These are phyloP conservation scores for Ramaria rubella DNA, from an alignment of 768 basidiomycete genomes.

Conservation along the genomic window DNA sequence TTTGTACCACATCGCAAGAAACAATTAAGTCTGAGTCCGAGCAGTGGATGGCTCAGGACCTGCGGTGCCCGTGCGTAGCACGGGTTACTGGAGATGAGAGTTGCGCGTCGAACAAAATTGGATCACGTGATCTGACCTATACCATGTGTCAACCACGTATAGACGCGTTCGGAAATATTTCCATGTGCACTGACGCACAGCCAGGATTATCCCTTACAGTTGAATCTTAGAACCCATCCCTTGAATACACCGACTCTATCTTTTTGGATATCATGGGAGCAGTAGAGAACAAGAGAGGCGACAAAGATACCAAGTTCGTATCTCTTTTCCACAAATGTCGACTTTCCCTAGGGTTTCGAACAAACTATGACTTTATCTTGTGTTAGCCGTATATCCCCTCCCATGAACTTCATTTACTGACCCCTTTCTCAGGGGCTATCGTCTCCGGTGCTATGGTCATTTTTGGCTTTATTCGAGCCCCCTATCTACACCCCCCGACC, in stretches of 20 bases:
- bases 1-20: conserved; percentile 5
- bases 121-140: not conserved
- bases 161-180: too few species aligned
- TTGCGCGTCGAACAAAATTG: not conserved
- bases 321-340: conserved; percentile 2
- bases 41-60: too few species aligned
- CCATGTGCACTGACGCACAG: too few species aligned
- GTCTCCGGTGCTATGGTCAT: not conserved
- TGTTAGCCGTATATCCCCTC: not conserved
- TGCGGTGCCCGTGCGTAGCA: not conserved
- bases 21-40: too few species aligned
- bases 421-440: not conserved
- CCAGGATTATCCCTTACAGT: too few species aligned
- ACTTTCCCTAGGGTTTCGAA: conserved; percentile 1
- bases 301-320: not conserved
- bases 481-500: conserved; percentile 6
- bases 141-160: too few species aligned
- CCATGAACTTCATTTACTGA: not conserved
- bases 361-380: not conserved
- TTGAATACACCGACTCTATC: too few species aligned
- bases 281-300: not conserved
- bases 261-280: not conserved
- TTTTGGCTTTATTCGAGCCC: not conserved
- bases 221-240: too few species aligned
- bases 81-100: not conserved